phyloP scores from a whole-genome alignment of 495 filamentous ascomycete genomes.

The Neurospora sp. region DNA sequence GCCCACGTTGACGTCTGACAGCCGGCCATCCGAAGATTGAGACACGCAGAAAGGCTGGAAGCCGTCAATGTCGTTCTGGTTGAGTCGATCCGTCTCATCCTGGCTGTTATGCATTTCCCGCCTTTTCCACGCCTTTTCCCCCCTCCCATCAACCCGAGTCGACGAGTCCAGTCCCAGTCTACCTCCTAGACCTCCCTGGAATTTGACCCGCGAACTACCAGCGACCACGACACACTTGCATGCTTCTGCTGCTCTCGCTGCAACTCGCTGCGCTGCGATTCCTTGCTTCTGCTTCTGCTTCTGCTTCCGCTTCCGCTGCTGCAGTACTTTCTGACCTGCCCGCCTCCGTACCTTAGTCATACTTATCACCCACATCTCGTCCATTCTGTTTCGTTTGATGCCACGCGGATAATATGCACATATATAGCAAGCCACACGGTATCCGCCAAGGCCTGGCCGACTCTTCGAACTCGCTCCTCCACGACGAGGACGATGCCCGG shows the following conservation, averaged over 20 bases:
- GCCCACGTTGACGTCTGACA: conserved; percentile 16
- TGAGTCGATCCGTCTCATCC: not conserved
- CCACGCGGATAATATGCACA: conserved; percentile 13
- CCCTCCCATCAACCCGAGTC: not conserved
- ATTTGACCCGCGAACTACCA: not conserved
- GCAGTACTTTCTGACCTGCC: not conserved
- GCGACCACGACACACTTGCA: conserved; percentile 21
- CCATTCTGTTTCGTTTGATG: conserved; percentile 3
- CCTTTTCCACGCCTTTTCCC: not conserved
- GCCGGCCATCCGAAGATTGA: not conserved
- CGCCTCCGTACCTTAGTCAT: not conserved
- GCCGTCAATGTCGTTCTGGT: not conserved
- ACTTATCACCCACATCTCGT: not conserved
- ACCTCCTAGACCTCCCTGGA: not conserved
- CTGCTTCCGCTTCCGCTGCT: not conserved
- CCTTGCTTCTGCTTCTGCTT: not conserved
- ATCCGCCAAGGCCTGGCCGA: conserved; percentile 2
- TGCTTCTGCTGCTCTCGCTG: conserved; percentile 13
- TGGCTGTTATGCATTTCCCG: not conserved
- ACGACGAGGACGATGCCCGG: conserved; percentile 8
- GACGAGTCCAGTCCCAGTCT: not conserved
- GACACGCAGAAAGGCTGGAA: not conserved
- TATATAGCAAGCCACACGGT: conserved; percentile 21
- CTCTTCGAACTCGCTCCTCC: conserved; percentile 1
- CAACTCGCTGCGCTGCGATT: not conserved